phyloP scores from a whole-genome alignment of 345 rosid species.

The Arabis hirsuta region DNA sequence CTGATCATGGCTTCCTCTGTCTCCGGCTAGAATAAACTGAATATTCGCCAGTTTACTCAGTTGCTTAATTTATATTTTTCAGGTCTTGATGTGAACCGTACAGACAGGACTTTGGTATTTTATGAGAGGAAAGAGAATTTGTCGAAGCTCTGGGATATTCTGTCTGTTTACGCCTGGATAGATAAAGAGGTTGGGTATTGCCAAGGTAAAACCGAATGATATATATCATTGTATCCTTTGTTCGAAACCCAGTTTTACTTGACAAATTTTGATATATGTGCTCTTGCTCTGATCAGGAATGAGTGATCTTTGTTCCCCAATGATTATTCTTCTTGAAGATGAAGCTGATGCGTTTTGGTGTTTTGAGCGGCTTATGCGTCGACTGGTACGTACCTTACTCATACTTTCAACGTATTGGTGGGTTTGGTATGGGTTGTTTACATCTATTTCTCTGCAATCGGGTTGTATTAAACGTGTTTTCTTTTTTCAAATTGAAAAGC shows the following conservation, averaged over 20 bases:
- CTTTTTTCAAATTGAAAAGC: conserved; percentile 47
- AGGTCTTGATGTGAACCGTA: conserved; percentile 96
- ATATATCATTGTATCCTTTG: background rate
- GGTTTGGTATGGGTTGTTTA: conserved; percentile 8
- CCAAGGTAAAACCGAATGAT: conserved; percentile 65
- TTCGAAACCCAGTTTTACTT: conserved; percentile 15
- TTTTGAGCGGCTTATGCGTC: conserved; percentile 95
- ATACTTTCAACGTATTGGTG: background rate
- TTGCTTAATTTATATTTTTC: conserved; percentile 1
- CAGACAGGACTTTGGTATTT: conserved; percentile 86
- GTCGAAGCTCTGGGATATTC: conserved; percentile 96
- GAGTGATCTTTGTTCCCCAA: conserved; percentile 99
- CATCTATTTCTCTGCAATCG: conserved; percentile 5
- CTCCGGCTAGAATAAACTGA: background rate
- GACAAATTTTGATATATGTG: background rate
- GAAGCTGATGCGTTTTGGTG: conserved; percentile 99
- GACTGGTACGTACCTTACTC: conserved; percentile 64
- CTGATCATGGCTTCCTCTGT: conserved; percentile 25
- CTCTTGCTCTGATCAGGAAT: conserved; percentile 61
- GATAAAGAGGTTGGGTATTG: conserved; percentile 95
- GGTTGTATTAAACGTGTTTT: conserved; percentile 16
- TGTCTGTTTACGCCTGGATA: conserved; percentile 94
- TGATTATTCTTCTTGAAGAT: conserved; percentile 88
- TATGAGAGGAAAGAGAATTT: conserved; percentile 88
- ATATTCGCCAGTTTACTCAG: background rate